Conservation (phyloP, 257 asterid genomes). For the Echium plantagineum region DNA sequence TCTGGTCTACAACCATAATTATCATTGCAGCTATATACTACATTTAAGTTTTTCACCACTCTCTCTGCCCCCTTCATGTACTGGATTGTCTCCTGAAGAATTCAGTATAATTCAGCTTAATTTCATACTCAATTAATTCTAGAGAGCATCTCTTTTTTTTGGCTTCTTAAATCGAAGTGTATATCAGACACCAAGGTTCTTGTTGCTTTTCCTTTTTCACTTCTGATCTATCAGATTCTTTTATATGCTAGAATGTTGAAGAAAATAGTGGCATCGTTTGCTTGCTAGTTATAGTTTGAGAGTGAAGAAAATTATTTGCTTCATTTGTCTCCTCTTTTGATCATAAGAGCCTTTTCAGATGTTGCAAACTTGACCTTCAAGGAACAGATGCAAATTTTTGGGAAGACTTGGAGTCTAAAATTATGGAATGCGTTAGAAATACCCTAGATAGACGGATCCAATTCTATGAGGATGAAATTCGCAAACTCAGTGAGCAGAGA, state of each 20-base stretch:
- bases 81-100: no score
- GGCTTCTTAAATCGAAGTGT: no score
- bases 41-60: no score
- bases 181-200: no score
- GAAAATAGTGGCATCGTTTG: background rate
- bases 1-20: no score
- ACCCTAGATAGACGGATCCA: slow-evolving; percentile 89
- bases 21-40: no score
- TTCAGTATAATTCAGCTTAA: no score
- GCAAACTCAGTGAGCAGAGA: slow-evolving; percentile 95
- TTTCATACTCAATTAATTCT: no score
- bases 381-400: slow-evolving; percentile 82
- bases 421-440: slow-evolving; percentile 80
- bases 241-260: background rate
- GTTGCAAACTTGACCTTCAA: slow-evolving; percentile 86
- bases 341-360: slow-evolving; percentile 40
- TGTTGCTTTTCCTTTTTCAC: background rate
- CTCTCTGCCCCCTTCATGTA: no score
- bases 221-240: background rate
- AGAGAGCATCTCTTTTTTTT: no score
- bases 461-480: slow-evolving; percentile 94
- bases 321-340: slow-evolving; percentile 4
- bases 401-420: slow-evolving; percentile 86
- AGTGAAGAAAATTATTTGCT: background rate
- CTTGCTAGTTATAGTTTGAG: background rate